Conservation (phyloP, 2,329 filamentous ascomycete genomes). For the Fusarium sp. region DNA sequence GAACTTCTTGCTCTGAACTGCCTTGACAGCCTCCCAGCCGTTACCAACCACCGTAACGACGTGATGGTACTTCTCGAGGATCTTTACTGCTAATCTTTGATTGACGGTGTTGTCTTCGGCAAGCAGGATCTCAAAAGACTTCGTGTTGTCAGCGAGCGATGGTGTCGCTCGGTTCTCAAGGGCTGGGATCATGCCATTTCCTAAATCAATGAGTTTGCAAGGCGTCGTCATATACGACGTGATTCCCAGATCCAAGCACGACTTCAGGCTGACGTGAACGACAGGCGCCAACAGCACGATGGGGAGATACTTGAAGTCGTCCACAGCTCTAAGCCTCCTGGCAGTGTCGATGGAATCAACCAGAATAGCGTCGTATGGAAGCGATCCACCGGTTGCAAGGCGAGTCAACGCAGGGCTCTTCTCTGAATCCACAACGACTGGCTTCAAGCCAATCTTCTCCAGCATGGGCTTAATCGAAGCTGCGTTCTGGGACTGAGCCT, state of each 20-base stretch:
- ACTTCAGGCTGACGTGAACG: slow-evolving; percentile 93
- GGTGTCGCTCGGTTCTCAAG: slow-evolving; percentile 94
- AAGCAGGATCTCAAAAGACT: slow-evolving; percentile 94
- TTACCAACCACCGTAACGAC: slow-evolving; percentile 95
- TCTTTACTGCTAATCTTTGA: slow-evolving; percentile 95
- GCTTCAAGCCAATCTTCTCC: slow-evolving; percentile 81
- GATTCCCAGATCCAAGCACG: slow-evolving; percentile 93
- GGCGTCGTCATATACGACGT: slow-evolving; percentile 99
- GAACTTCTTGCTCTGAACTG: slow-evolving; percentile 92
- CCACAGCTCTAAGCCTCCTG: slow-evolving; percentile 85
- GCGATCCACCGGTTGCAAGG: slow-evolving; percentile 68
- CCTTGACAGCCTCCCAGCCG: slow-evolving; percentile 91
- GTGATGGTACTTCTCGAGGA: slow-evolving; percentile 96
- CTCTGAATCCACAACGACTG: slow-evolving; percentile 87
- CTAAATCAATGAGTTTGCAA: slow-evolving; percentile 92
- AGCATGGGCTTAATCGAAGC: slow-evolving; percentile 85
- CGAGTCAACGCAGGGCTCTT: slow-evolving; percentile 72
- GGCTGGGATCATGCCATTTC: slow-evolving; percentile 96
- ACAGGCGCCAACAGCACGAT: slow-evolving; percentile 92
- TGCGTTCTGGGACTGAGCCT: slow-evolving; percentile 84
- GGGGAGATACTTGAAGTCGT: slow-evolving; percentile 98
- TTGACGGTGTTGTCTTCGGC: slow-evolving; percentile 99
- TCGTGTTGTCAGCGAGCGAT: slow-evolving; percentile 91
- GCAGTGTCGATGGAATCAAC: slow-evolving; percentile 95
- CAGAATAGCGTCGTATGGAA: slow-evolving; percentile 93